Conservation (phyloP, 371 early-diverging fungal species). For the Gilbertella persicaria region DNA sequence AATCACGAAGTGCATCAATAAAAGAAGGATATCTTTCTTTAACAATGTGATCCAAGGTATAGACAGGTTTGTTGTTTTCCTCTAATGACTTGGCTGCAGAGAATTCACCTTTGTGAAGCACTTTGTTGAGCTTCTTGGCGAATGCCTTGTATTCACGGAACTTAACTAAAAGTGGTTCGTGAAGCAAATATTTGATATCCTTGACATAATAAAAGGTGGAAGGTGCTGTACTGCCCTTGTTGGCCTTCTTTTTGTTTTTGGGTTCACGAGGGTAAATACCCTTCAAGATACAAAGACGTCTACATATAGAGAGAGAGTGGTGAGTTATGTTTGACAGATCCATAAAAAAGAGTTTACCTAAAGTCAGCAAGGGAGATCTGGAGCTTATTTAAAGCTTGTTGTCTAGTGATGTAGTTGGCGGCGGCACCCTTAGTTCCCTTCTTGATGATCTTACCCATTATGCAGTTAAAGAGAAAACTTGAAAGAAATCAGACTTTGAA, state of each 20-base stretch:
- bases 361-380: slow-evolving; percentile 94
- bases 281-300: slow-evolving; percentile 97
- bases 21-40: slow-evolving; percentile 96
- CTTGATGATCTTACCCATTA: slow-evolving; percentile 81
- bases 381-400: slow-evolving; percentile 90
- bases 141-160: slow-evolving; percentile 92
- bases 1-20: slow-evolving; percentile 91
- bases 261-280: slow-evolving; percentile 98
- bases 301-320: slow-evolving; percentile 18
- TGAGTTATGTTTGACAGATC: slow-evolving; percentile 5
- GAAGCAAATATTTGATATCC: slow-evolving; percentile 92
- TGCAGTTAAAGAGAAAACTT: slow-evolving; percentile 4
- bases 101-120: slow-evolving; percentile 79
- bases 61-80: slow-evolving; percentile 75
- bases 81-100: slow-evolving; percentile 73
- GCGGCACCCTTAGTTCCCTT: slow-evolving; percentile 93
- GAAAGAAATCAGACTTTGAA: no score
- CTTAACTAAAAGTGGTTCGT: slow-evolving; percentile 90
- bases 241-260: slow-evolving; percentile 90
- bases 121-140: slow-evolving; percentile 81
- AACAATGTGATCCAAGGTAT: slow-evolving; percentile 90
- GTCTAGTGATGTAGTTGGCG: slow-evolving; percentile 88
- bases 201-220: slow-evolving; percentile 93
- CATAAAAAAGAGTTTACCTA: slow-evolving; percentile 54
- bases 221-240: slow-evolving; percentile 87